phyloP scores from a whole-genome alignment of 2,329 filamentous ascomycete genomes.

The Botryosphaeria agaves region DNA sequence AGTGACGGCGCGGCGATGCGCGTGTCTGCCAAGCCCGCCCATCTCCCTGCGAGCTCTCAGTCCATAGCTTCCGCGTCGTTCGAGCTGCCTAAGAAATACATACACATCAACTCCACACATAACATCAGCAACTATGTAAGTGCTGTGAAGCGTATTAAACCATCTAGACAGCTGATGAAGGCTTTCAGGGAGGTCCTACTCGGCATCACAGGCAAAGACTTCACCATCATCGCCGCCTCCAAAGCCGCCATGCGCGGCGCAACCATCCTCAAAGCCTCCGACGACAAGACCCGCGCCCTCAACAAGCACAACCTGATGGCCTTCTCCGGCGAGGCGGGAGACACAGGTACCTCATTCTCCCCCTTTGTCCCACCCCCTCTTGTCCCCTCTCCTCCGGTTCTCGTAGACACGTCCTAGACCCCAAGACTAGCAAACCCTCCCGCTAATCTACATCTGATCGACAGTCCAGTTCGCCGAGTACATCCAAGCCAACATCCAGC shows the following conservation, averaged over 20 bases:
- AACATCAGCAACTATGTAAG: too few species aligned
- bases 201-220: slow-evolving; percentile 98
- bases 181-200: slow-evolving; percentile 94
- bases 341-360: slow-evolving; percentile 49
- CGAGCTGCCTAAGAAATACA: too few species aligned
- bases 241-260: slow-evolving; percentile 97
- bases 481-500: slow-evolving; percentile 94
- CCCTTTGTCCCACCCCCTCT: slow-evolving; percentile 1
- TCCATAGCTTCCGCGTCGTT: too few species aligned
- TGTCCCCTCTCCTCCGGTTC: slow-evolving; percentile 2
- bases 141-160: too few species aligned
- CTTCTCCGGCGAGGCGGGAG: slow-evolving; percentile 88
- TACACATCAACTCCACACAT: too few species aligned
- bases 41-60: too few species aligned
- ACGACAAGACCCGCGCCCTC: slow-evolving; percentile 88
- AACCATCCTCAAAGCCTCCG: slow-evolving; percentile 82
- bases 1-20: too few species aligned
- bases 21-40: too few species aligned
- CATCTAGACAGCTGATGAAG: too few species aligned
- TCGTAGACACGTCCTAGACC: too few species aligned
- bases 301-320: slow-evolving; percentile 94
- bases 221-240: slow-evolving; percentile 90
- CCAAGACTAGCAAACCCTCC: slow-evolving; percentile 5
- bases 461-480: slow-evolving; percentile 97
- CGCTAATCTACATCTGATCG: slow-evolving; percentile 1